Percentiles rank a stretch among this genome's conserved stretches.
Evolutionary conservation across 306 rosid genomes (phyloP).

Genomic region (Trifolium pratense): DNA sequence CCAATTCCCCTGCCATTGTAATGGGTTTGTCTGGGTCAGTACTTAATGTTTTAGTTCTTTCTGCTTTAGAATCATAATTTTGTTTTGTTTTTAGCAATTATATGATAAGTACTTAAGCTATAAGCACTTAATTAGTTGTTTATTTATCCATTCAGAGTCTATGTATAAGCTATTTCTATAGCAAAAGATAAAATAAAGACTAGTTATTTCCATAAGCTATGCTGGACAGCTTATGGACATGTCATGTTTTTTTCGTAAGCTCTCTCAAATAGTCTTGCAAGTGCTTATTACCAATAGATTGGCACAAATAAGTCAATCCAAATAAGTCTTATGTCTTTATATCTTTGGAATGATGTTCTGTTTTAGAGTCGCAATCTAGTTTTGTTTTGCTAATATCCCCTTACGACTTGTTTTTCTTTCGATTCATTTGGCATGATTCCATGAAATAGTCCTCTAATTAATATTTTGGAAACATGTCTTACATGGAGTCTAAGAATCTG

Average conservation of each 20-base stretch:
- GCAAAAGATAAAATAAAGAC: too few relatives aligned
- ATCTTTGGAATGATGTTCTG: neutral
- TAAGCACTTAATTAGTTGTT: neutral
- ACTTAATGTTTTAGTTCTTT: too few relatives aligned
- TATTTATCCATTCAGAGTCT: neutral
- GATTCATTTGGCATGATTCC: slow-evolving; percentile 7
- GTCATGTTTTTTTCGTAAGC: neutral
- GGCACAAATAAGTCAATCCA: neutral
- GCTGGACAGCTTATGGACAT: neutral
- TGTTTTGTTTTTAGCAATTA: neutral
- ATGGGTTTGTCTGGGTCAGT: slow-evolving; percentile 83
- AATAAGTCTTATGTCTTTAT: neutral
- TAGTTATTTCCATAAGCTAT: too few relatives aligned
- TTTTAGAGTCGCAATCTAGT: slow-evolving; percentile 5
- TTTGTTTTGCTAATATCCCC: slow-evolving; percentile 6
- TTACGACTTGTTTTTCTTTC: neutral
- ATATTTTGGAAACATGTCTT: slow-evolving; percentile 12
- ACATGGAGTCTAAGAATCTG: neutral
- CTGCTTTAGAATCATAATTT: slow-evolving; percentile 15
- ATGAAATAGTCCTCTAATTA: neutral
- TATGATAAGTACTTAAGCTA: too few relatives aligned
- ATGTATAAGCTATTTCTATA: too few relatives aligned
- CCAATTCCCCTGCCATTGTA: slow-evolving; percentile 61
- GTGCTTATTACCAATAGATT: too few relatives aligned
- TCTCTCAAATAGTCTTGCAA: neutral